Evolutionary conservation across 768 basidiomycete genomes (phyloP).

Genomic region (Artomyces pyxidatus): DNA sequence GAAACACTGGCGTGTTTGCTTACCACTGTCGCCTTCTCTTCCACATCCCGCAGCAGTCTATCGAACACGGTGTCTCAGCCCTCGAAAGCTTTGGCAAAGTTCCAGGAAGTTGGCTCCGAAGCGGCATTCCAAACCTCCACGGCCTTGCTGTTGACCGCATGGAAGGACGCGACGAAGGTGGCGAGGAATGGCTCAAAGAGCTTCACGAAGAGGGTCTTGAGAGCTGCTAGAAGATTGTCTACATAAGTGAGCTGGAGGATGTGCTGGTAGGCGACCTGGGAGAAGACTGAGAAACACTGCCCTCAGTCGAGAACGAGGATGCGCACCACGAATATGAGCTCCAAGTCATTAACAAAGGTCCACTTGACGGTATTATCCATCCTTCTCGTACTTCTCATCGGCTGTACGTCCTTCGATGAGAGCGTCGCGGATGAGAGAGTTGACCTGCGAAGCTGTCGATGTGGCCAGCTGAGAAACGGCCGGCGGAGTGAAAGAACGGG

Average conservation of each 20-base stretch:
- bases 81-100: slow-evolving; percentile 61
- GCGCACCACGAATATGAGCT: slow-evolving; percentile 92
- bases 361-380: slow-evolving; percentile 91
- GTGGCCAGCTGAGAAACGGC: slow-evolving; percentile 61
- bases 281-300: slow-evolving; percentile 4
- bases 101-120: slow-evolving; percentile 42
- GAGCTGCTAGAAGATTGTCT: slow-evolving; percentile 72
- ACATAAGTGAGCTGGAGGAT: slow-evolving; percentile 95
- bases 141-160: slow-evolving; percentile 46
- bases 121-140: slow-evolving; percentile 24
- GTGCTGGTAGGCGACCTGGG: slow-evolving; percentile 90
- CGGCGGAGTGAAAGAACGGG: slow-evolving; percentile 89
- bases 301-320: neutral
- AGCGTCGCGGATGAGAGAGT: slow-evolving; percentile 82
- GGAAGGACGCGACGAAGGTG: slow-evolving; percentile 77
- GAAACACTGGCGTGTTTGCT: slow-evolving; percentile 12
- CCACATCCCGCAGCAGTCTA: slow-evolving; percentile 61
- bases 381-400: slow-evolving; percentile 84
- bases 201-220: slow-evolving; percentile 80
- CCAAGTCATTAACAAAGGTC: slow-evolving; percentile 91
- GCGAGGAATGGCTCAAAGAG: slow-evolving; percentile 79
- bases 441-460: slow-evolving; percentile 77
- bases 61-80: slow-evolving; percentile 82
- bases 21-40: slow-evolving; percentile 68
- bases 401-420: slow-evolving; percentile 83